Percentiles rank a stretch among this genome's conserved stretches.
These are phyloP conservation scores for Chaetomiaceae sp. DNA, from an alignment of 2,329 filamentous ascomycete species.

Conservation along the genomic window DNA sequence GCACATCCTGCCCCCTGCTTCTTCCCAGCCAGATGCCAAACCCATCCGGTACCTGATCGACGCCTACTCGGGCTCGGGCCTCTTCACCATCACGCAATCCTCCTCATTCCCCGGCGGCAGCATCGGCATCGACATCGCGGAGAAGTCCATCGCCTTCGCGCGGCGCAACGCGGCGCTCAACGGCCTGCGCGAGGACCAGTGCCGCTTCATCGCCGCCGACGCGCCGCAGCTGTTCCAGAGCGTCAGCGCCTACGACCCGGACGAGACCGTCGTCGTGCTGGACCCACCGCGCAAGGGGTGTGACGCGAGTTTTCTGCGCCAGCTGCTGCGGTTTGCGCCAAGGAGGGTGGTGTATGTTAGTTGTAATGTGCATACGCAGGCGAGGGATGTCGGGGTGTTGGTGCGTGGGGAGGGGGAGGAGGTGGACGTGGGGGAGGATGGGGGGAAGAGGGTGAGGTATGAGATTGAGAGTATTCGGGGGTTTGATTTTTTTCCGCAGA, in stretches of 20 bases:
- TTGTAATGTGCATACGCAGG: conserved; percentile 97
- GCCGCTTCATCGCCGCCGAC: conserved; percentile 83
- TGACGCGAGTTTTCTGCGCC: conserved; percentile 73
- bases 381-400: conserved; percentile 81
- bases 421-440: conserved; percentile 21
- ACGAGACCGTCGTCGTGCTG: conserved; percentile 87
- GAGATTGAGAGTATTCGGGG: conserved; percentile 84
- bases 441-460: conserved; percentile 49
- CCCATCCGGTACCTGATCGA: conserved; percentile 84
- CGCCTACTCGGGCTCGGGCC: conserved; percentile 92
- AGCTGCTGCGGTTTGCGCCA: conserved; percentile 73
- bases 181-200: conserved; percentile 58
- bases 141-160: conserved; percentile 71
- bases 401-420: conserved; percentile 58
- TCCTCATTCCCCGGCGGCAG: conserved; percentile 73
- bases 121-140: conserved; percentile 85
- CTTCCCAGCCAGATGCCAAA: conserved; percentile 29
- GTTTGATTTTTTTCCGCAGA: conserved; percentile 97
- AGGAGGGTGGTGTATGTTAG: conserved; percentile 85
- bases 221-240: conserved; percentile 74
- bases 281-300: conserved; percentile 97
- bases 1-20: conserved; percentile 57
- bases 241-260: conserved; percentile 60
- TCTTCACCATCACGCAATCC: conserved; percentile 93
- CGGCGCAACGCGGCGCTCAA: conserved; percentile 74